Percentiles rank a stretch among this genome's conserved stretches.
Evolutionary conservation across 176 grass and related monocot species (phyloP).

Genomic region (Miscanthus lutarioriparius): DNA sequence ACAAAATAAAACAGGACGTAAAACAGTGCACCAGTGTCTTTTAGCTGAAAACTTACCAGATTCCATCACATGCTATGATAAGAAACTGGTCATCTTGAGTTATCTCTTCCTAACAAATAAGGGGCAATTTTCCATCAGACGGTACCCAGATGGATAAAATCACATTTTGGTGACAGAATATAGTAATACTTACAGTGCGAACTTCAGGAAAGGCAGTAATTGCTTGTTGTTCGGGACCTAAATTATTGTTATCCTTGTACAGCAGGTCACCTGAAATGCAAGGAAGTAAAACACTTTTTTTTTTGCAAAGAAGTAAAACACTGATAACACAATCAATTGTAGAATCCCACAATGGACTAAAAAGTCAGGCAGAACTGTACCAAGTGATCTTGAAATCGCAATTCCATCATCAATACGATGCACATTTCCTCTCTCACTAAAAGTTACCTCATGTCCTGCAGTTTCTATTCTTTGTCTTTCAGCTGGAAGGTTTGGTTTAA

Average conservation of each 20-base stretch:
- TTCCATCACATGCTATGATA: constrained; percentile 62
- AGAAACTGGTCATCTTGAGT: constrained; percentile 50
- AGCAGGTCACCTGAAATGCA: constrained; percentile 43
- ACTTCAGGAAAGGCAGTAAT: constrained; percentile 47
- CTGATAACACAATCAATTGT: not conserved
- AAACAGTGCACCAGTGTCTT: not conserved
- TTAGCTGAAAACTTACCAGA: constrained; percentile 48
- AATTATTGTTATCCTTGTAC: constrained; percentile 1
- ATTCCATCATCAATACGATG: constrained; percentile 37
- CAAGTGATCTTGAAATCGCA: constrained; percentile 39
- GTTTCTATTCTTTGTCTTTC: constrained; percentile 41
- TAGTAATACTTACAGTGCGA: constrained; percentile 33
- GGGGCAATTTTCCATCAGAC: constrained; percentile 14
- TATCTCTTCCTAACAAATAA: constrained; percentile 35
- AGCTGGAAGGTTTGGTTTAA: constrained; percentile 24
- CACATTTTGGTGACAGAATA: not conserved
- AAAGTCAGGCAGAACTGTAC: constrained; percentile 17
- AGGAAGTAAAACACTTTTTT: not conserved
- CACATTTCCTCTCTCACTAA: not conserved
- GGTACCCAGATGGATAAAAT: constrained; percentile 14
- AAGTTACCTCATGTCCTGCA: not conserved
- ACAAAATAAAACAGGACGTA: not conserved
- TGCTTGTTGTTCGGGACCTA: constrained; percentile 17
- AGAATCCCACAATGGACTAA: not conserved
- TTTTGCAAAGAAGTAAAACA: constrained; percentile 10